Evolutionary conservation across 2,329 filamentous ascomycete genomes (phyloP).

Genomic region (Gliomastix tumulicola): DNA sequence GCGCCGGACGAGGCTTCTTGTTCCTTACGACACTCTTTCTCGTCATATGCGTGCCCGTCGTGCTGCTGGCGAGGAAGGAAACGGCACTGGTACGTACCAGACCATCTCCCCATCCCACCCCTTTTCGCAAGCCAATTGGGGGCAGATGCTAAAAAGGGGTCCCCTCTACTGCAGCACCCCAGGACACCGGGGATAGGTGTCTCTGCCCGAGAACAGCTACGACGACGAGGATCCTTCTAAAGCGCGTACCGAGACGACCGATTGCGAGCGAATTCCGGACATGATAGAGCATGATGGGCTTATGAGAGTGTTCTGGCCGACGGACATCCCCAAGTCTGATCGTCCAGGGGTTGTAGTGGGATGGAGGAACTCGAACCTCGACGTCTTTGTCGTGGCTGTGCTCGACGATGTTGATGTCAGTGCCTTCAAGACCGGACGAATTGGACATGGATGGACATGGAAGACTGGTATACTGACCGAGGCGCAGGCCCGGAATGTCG

Average conservation of each 20-base stretch:
- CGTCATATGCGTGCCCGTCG: constrained; percentile 74
- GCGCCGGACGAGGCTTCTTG: constrained; percentile 78
- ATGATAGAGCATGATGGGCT: constrained; percentile 76
- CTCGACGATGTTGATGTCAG: constrained; percentile 85
- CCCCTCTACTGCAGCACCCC: constrained; percentile 59
- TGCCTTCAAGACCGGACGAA: no score
- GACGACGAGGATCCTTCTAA: constrained; percentile 91
- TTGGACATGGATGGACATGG: not conserved
- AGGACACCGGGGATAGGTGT: constrained; percentile 71
- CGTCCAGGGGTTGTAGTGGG: constrained; percentile 83
- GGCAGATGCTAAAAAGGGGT: not conserved
- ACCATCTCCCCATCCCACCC: no score
- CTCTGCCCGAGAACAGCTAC: constrained; percentile 90
- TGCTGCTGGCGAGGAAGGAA: constrained; percentile 75
- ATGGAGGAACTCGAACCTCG: constrained; percentile 87
- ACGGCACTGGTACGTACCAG: constrained; percentile 72
- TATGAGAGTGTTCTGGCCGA: constrained; percentile 98
- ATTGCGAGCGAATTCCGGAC: constrained; percentile 24
- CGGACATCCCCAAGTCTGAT: constrained; percentile 67
- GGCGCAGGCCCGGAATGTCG: constrained; percentile 65
- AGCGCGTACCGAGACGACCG: constrained; percentile 2
- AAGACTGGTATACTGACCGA: constrained; percentile 14
- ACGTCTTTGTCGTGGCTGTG: constrained; percentile 84
- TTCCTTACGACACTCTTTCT: constrained; percentile 81
- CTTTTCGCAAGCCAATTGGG: not conserved